Evolutionary conservation across 768 basidiomycete genomes (phyloP).

Genomic region (Lentinula sp.): DNA sequence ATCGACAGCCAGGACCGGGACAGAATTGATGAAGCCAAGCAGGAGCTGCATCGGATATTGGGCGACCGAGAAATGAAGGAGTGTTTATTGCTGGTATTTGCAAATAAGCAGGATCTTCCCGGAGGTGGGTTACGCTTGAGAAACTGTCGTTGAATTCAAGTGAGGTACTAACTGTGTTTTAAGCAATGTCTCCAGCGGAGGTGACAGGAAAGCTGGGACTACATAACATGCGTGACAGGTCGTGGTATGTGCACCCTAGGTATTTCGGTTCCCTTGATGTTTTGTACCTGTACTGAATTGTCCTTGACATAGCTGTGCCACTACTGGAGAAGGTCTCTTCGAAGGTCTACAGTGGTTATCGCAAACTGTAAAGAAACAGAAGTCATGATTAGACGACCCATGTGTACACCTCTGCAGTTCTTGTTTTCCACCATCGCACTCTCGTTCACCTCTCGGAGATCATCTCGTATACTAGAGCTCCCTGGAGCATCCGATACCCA

Average conservation of each 20-base stretch:
- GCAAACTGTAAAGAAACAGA: slow-evolving; percentile 93
- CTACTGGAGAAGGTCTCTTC: slow-evolving; percentile 93
- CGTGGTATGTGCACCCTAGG: slow-evolving; percentile 99
- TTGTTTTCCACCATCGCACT: slow-evolving; percentile 12
- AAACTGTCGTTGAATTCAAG: neutral
- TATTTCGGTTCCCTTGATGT: slow-evolving; percentile 27
- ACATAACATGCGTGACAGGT: slow-evolving; percentile 93
- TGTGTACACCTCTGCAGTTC: slow-evolving; percentile 1
- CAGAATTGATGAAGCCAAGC: slow-evolving; percentile 93
- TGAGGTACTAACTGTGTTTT: neutral
- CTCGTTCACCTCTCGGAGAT: slow-evolving; percentile 14
- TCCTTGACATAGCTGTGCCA: slow-evolving; percentile 66
- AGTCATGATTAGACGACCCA: slow-evolving; percentile 41
- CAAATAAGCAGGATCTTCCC: slow-evolving; percentile 98
- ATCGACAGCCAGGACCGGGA: slow-evolving; percentile 96
- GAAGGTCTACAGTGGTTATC: slow-evolving; percentile 98
- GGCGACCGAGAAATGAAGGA: slow-evolving; percentile 98
- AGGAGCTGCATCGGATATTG: slow-evolving; percentile 92
- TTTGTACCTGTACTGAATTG: slow-evolving; percentile 1
- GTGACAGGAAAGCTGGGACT: slow-evolving; percentile 96
- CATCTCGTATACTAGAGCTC: slow-evolving; percentile 2
- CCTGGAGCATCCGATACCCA: slow-evolving; percentile 20
- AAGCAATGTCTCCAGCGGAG: slow-evolving; percentile 99
- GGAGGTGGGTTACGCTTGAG: slow-evolving; percentile 57
- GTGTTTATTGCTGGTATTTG: slow-evolving; percentile 94